These are phyloP conservation scores for Sungouiella blattae DNA, from an alignment of 805 yeast species.

Conservation along the genomic window DNA sequence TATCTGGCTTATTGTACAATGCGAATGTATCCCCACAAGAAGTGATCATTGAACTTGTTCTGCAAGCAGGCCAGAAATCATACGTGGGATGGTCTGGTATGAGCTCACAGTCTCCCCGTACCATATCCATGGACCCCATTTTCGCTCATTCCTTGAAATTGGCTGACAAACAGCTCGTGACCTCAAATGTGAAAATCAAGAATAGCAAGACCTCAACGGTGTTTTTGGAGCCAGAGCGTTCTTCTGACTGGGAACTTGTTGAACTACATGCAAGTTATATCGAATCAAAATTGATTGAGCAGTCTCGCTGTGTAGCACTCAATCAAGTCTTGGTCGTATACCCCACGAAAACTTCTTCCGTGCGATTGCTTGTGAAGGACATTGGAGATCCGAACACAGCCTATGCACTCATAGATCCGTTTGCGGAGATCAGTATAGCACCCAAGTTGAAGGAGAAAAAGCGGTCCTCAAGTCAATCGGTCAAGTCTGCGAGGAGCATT, in stretches of 20 bases:
- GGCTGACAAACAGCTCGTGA: constrained; percentile 34
- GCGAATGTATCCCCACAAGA: constrained; percentile 57
- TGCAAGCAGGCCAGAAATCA: constrained; percentile 17
- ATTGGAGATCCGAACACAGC: constrained; percentile 40
- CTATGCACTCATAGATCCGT: constrained; percentile 55
- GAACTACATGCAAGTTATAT: constrained; percentile 76
- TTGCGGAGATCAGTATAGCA: constrained; percentile 71
- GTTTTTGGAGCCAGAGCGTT: constrained; percentile 70
- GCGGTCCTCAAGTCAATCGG: constrained; percentile 13
- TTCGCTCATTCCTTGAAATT: constrained; percentile 55
- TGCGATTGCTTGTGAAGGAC: constrained; percentile 50
- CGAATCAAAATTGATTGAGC: constrained; percentile 72
- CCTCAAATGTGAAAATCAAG: constrained; percentile 46
- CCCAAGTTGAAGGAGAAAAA: constrained; percentile 46
- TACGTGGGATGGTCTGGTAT: constrained; percentile 72
- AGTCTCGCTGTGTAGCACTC: constrained; percentile 69
- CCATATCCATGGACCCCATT: constrained; percentile 63
- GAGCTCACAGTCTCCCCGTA: constrained; percentile 27
- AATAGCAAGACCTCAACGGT: constrained; percentile 56
- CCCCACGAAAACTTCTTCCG: constrained; percentile 58
- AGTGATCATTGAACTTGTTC: constrained; percentile 49
- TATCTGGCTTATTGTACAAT: constrained; percentile 44
- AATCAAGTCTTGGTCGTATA: constrained; percentile 64
- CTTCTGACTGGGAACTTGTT: constrained; percentile 87
- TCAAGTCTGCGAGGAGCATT: constrained; percentile 14